phyloP scores from a whole-genome alignment of 331 rosid genomes.

The Pyrus hybrid region DNA sequence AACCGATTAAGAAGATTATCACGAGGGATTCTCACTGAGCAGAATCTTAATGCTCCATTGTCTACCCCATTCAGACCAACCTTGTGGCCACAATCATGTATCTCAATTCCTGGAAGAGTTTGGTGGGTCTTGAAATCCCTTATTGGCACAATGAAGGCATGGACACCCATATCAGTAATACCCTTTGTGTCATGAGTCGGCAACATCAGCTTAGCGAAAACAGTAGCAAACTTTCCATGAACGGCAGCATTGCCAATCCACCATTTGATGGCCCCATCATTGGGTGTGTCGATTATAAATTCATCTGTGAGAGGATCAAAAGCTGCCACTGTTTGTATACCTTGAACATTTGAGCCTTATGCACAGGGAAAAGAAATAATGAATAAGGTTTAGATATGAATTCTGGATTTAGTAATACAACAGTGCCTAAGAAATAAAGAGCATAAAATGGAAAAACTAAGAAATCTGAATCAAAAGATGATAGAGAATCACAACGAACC shows the following conservation, averaged over 20 bases:
- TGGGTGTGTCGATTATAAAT: conserved; percentile 76
- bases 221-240: conserved; percentile 91
- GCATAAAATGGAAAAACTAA: not conserved
- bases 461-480: not conserved
- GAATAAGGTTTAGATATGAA: not conserved
- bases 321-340: conserved; percentile 65
- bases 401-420: not conserved
- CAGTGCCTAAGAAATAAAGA: not conserved
- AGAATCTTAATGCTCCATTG: conserved; percentile 88
- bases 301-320: conserved; percentile 74
- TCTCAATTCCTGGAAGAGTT: conserved; percentile 89
- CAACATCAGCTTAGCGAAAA: conserved; percentile 71
- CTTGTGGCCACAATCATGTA: conserved; percentile 93
- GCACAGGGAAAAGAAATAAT: not conserved
- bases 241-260: conserved; percentile 99
- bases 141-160: conserved; percentile 91
- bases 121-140: conserved; percentile 80
- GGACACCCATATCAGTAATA: conserved; percentile 88
- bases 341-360: conserved; percentile 91
- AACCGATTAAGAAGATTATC: conserved; percentile 91
- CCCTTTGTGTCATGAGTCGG: conserved; percentile 61
- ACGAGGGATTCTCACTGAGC: conserved; percentile 84
- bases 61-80: conserved; percentile 94
- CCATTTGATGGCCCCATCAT: conserved; percentile 98
- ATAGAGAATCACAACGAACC: not conserved